Evolutionary conservation across 2,329 filamentous ascomycete genomes (phyloP).

Genomic region (Calonectria montana): DNA sequence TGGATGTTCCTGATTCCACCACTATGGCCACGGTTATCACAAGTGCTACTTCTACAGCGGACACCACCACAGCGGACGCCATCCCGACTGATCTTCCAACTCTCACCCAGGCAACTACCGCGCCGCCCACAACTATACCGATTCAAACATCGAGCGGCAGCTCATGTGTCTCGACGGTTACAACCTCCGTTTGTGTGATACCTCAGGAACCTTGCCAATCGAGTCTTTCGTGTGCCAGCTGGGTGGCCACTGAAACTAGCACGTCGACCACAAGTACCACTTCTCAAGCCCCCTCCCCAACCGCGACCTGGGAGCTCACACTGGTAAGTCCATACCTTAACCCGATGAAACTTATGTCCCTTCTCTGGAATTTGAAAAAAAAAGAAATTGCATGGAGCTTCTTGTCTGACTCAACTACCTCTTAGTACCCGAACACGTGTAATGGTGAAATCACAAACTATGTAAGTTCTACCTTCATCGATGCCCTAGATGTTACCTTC

Average conservation of each 20-base stretch:
- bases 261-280: neutral
- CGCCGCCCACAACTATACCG: neutral
- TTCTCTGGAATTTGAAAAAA: neutral
- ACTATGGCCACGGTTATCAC: conserved; percentile 4
- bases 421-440: conserved; percentile 1
- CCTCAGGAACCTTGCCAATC: neutral
- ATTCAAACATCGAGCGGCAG: conserved; percentile 8
- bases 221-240: conserved; percentile 18
- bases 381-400: neutral
- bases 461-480: conserved; percentile 1
- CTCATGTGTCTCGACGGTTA: conserved; percentile 11
- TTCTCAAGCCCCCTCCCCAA: neutral
- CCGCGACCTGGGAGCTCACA: neutral
- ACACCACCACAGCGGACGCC: neutral
- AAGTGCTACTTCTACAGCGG: neutral
- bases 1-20: conserved; percentile 15
- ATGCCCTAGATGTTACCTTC: neutral
- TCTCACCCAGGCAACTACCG: neutral
- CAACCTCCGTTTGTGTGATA: conserved; percentile 7
- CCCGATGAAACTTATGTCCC: neutral
- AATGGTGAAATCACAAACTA: conserved; percentile 1
- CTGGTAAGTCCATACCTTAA: neutral
- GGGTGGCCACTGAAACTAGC: neutral
- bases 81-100: neutral
- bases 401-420: neutral